A percentile compares a stretch with the other conserved stretches of the same genome.
phyloP scores from a whole-genome alignment of 2,329 filamentous ascomycete genomes.

The Cladosporium oxysporum region DNA sequence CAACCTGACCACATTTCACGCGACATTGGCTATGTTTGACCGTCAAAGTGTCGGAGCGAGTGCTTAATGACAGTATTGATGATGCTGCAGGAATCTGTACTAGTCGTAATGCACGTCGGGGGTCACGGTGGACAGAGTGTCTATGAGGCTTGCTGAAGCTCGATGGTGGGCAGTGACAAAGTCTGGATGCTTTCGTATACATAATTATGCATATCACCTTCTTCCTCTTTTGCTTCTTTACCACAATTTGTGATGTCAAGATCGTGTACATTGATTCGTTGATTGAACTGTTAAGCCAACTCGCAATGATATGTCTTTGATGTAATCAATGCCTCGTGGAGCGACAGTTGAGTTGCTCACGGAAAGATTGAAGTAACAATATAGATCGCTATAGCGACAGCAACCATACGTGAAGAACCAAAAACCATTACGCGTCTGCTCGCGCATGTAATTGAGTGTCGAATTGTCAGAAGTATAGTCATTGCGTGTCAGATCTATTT shows the following conservation, averaged over 20 bases:
- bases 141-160: neutral
- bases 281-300: neutral
- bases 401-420: neutral
- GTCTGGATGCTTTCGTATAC: neutral
- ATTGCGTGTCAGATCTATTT: neutral
- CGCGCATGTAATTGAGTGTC: neutral
- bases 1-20: neutral
- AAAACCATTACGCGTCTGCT: neutral
- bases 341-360: neutral
- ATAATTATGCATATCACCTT: neutral
- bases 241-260: neutral
- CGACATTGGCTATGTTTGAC: neutral
- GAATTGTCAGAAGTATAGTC: neutral
- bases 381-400: neutral
- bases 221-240: neutral
- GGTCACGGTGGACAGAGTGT: neutral
- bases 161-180: neutral
- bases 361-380: neutral
- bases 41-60: neutral
- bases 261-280: neutral
- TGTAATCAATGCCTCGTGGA: neutral
- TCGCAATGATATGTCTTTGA: neutral
- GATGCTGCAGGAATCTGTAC: neutral
- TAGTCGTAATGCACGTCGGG: neutral
- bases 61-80: neutral